Evolutionary conservation across 164 flowering plant species (phyloP).

Genomic region (Vitis labrusca): DNA sequence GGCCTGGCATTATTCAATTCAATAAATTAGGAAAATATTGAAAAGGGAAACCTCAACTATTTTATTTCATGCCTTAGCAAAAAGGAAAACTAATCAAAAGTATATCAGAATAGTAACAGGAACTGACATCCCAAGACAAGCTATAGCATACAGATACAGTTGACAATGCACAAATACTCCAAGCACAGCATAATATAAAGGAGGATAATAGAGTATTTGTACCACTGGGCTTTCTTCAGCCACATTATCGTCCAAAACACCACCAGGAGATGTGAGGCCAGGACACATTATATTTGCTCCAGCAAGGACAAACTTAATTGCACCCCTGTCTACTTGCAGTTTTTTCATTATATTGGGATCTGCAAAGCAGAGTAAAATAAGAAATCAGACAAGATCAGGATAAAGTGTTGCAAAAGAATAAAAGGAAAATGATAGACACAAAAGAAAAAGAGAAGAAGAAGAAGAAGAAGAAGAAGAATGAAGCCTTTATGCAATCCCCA

Average conservation of each 20-base stretch:
- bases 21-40: conserved; percentile 16
- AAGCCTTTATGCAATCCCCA: background rate
- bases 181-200: background rate
- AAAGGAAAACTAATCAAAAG: background rate
- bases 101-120: background rate
- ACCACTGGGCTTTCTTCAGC: conserved; percentile 96
- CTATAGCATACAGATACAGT: background rate
- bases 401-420: background rate
- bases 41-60: background rate
- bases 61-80: background rate
- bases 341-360: conserved; percentile 97
- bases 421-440: no score
- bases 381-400: background rate
- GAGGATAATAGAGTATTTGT: conserved; percentile 11
- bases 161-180: background rate
- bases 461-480: background rate
- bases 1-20: conserved; percentile 53
- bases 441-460: background rate
- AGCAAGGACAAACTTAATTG: conserved; percentile 91
- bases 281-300: conserved; percentile 99
- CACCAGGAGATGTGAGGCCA: conserved; percentile 99
- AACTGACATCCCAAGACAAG: background rate
- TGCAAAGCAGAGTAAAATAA: conserved; percentile 28
- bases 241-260: conserved; percentile 88
- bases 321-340: conserved; percentile 96